phyloP scores from a whole-genome alignment of 1,284 basidiomycete species.

The Trametes sp. region DNA sequence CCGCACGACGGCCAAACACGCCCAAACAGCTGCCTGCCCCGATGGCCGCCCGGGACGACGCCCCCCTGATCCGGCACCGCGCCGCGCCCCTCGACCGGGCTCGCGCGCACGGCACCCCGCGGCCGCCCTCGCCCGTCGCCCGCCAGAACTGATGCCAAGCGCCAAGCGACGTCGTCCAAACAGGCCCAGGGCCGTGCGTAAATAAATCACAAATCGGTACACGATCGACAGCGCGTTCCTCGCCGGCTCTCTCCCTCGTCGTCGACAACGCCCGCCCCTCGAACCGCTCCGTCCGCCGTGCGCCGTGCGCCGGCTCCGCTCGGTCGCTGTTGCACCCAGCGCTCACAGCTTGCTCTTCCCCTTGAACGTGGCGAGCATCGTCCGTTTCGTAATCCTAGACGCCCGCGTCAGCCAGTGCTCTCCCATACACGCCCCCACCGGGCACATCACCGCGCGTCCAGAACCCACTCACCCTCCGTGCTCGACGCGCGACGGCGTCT shows the following conservation, averaged over 20 bases:
- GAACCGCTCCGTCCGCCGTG: too few species aligned
- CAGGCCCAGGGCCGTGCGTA: constrained; percentile 11
- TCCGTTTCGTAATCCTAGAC: constrained; percentile 78
- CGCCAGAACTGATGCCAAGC: constrained; percentile 20
- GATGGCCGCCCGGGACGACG: constrained; percentile 1
- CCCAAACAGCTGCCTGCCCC: constrained; percentile 15
- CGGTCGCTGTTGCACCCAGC: background rate
- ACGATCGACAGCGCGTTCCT: constrained; percentile 8
- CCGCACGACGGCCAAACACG: constrained; percentile 28
- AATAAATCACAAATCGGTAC: constrained; percentile 12
- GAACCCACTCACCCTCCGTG: constrained; percentile 75
- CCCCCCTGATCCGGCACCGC: constrained; percentile 20
- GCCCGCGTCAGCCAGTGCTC: constrained; percentile 14
- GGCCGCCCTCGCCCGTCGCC: constrained; percentile 9
- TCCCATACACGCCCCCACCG: constrained; percentile 14
- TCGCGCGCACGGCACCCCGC: background rate
- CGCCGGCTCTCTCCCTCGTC: background rate
- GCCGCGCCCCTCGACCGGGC: background rate
- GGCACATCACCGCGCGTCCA: constrained; percentile 20
- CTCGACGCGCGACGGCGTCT: constrained; percentile 69
- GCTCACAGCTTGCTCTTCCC: constrained; percentile 62
- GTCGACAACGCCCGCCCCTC: background rate
- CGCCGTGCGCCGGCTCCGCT: background rate
- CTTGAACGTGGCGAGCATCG: constrained; percentile 73
- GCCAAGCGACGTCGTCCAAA: constrained; percentile 5